Conservation (phyloP, 2,329 filamentous ascomycete species). For the Arthrobotrys entomopaga region DNA sequence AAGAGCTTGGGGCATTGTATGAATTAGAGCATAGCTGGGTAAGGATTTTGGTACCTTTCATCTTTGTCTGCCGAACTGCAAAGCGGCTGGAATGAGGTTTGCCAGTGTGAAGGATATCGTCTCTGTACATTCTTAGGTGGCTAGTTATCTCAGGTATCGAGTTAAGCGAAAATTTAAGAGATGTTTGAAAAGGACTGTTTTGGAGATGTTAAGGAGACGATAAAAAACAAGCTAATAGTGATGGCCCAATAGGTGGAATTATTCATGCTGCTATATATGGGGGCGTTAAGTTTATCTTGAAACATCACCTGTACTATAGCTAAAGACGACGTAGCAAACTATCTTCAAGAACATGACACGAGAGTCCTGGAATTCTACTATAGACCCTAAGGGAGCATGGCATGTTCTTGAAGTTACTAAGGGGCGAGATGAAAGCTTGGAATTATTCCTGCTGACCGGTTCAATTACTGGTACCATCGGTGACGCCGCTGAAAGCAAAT, state of each 20-base stretch:
- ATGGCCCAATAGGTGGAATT: slow-evolving; percentile 59
- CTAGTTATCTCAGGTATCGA: too few species aligned
- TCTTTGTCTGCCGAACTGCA: too few species aligned
- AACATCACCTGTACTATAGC: too few species aligned
- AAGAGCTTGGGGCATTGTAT: background rate
- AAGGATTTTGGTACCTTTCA: too few species aligned
- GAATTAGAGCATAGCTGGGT: slow-evolving; percentile 8
- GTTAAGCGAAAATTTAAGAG: slow-evolving; percentile 9
- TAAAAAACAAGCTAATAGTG: background rate
- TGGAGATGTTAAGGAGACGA: slow-evolving; percentile 29
- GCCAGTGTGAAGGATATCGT: too few species aligned
- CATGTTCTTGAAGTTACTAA: slow-evolving; percentile 67
- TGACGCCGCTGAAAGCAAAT: slow-evolving; percentile 64
- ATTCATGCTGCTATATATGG: slow-evolving; percentile 61
- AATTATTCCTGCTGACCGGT: slow-evolving; percentile 61
- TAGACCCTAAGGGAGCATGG: slow-evolving; percentile 63
- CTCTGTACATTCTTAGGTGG: background rate
- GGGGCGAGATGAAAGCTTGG: slow-evolving; percentile 59
- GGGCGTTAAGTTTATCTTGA: slow-evolving; percentile 7
- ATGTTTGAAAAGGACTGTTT: slow-evolving; percentile 45
- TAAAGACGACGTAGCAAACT: slow-evolving; percentile 54
- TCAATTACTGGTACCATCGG: slow-evolving; percentile 62
- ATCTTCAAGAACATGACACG: slow-evolving; percentile 58
- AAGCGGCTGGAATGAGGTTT: too few species aligned
- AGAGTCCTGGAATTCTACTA: slow-evolving; percentile 57